A percentile compares a stretch with the other conserved stretches of the same genome.
Evolutionary conservation across 176 grass and related monocot species (phyloP).

Genomic region (Eragrostis curvula): DNA sequence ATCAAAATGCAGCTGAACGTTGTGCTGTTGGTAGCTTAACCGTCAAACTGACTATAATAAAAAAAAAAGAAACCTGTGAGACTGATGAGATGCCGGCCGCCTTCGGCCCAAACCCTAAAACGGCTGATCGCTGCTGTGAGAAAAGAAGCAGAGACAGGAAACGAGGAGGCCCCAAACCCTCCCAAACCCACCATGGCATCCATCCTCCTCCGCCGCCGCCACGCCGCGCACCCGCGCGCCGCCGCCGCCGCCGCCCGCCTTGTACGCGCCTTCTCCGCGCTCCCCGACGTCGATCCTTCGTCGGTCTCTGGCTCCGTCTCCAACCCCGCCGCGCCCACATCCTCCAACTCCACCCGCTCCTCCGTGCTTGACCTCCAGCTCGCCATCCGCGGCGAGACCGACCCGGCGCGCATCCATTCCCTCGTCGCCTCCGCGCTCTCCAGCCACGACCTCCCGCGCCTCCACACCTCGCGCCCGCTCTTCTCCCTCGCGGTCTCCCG

Average conservation of each 20-base stretch:
- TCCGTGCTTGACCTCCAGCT: constrained; percentile 55
- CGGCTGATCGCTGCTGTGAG: not conserved
- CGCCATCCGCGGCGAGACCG: constrained; percentile 52
- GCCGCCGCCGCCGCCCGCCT: constrained; percentile 23
- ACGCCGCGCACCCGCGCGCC: constrained; percentile 20
- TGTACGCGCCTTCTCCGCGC: constrained; percentile 57
- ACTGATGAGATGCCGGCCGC: not conserved
- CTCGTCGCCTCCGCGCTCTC: constrained; percentile 69
- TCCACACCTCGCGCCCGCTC: constrained; percentile 71
- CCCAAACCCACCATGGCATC: constrained; percentile 72
- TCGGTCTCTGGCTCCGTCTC: not conserved
- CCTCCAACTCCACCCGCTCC: not conserved
- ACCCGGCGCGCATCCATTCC: constrained; percentile 67
- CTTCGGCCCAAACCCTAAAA: not conserved
- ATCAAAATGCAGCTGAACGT: no score
- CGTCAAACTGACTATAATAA: no score
- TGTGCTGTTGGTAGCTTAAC: not conserved
- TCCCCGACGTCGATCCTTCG: constrained; percentile 45
- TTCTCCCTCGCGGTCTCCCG: constrained; percentile 61
- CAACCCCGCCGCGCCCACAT: not conserved
- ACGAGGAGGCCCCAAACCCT: constrained; percentile 29
- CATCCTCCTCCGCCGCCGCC: constrained; percentile 54
- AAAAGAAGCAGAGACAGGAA: not conserved
- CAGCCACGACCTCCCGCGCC: constrained; percentile 35
- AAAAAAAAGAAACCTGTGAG: no score